These are phyloP conservation scores for Cytospora leucostoma DNA, from an alignment of 2,329 filamentous ascomycete genomes.

Conservation along the genomic window DNA sequence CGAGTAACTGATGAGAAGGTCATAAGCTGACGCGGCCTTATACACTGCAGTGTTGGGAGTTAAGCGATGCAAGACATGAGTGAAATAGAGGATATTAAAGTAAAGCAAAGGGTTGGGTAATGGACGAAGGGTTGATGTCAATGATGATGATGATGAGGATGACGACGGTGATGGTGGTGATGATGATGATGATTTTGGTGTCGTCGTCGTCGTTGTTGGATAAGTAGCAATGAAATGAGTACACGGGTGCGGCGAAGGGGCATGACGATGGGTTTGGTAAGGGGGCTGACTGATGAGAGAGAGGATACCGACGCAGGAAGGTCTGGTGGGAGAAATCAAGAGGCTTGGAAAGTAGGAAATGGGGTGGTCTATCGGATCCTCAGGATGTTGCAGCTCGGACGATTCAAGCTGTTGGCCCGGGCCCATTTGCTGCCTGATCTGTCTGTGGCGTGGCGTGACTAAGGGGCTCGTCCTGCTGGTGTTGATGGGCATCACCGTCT, in stretches of 20 bases:
- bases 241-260: background rate
- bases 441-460: background rate
- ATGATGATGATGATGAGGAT: background rate
- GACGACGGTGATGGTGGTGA: too few species aligned
- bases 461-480: background rate
- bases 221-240: background rate
- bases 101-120: background rate
- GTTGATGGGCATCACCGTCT: background rate
- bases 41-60: background rate
- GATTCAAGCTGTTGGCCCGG: background rate
- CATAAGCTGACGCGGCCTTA: background rate
- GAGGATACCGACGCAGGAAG: background rate
- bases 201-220: background rate
- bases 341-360: conserved; percentile 1
- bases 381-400: background rate
- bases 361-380: background rate
- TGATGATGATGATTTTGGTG: too few species aligned
- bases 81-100: background rate
- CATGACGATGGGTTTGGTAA: conserved; percentile 2
- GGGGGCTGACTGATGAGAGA: background rate
- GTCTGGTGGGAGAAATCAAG: background rate
- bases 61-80: background rate
- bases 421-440: conserved; percentile 1
- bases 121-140: background rate
- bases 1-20: background rate